phyloP scores from a whole-genome alignment of 345 rosid species.

The Pseudoturritis turrita region DNA sequence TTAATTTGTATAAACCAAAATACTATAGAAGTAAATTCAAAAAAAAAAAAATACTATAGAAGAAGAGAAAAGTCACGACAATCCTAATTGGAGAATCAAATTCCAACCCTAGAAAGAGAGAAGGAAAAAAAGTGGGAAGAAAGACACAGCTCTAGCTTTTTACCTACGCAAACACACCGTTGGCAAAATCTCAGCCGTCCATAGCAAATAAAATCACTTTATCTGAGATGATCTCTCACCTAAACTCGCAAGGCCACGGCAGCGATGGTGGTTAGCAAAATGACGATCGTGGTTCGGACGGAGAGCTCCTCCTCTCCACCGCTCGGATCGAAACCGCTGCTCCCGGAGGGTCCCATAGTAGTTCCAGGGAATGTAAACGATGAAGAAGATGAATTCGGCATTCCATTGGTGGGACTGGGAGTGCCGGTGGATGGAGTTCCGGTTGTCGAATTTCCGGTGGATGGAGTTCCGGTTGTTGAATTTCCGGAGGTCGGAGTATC shows the following conservation, averaged over 20 bases:
- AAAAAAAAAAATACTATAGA: background rate
- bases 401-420: background rate
- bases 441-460: background rate
- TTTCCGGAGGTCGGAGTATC: background rate
- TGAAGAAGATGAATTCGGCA: conserved; percentile 9
- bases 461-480: conserved; percentile 9
- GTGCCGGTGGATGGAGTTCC: conserved; percentile 2
- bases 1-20: background rate
- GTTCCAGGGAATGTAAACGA: conserved; percentile 19
- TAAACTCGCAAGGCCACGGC: conserved; percentile 15
- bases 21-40: background rate
- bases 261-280: conserved; percentile 3
- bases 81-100: background rate
- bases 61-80: background rate
- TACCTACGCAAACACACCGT: conserved; percentile 1
- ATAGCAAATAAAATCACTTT: background rate
- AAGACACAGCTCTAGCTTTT: background rate
- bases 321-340: conserved; percentile 27
- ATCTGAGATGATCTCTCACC: conserved; percentile 2
- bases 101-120: background rate
- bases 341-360: conserved; percentile 29
- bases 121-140: background rate
- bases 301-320: conserved; percentile 20
- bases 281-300: background rate
- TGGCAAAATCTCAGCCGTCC: background rate